Conservation (phyloP, 2,329 filamentous ascomycete species). For the Colletotrichum eleusines region DNA sequence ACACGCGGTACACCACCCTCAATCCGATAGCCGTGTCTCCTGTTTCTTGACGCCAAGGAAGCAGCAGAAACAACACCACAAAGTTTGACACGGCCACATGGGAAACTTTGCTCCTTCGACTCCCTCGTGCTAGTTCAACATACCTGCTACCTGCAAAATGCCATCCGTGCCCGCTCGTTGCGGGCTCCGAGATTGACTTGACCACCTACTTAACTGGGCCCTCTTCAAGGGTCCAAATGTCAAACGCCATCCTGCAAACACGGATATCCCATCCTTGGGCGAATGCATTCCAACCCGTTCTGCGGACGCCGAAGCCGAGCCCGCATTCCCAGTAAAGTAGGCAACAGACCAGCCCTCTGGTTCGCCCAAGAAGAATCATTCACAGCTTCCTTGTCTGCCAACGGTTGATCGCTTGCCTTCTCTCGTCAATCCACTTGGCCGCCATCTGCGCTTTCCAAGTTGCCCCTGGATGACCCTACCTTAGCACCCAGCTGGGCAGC, state of each 20-base stretch:
- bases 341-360: no score
- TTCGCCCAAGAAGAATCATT: background rate
- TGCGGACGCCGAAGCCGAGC: conserved; percentile 21
- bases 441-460: background rate
- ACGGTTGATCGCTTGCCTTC: background rate
- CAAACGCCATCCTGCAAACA: conserved; percentile 32
- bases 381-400: background rate
- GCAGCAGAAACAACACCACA: conserved; percentile 25
- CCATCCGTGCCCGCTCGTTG: background rate
- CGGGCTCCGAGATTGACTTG: background rate
- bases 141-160: conserved; percentile 12
- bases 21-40: background rate
- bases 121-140: conserved; percentile 13
- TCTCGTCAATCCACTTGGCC: background rate
- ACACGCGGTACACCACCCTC: conserved; percentile 2
- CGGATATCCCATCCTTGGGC: conserved; percentile 32
- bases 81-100: conserved; percentile 34
- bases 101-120: conserved; percentile 27
- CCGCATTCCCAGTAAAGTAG: background rate
- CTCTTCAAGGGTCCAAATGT: conserved; percentile 23
- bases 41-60: conserved; percentile 20
- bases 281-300: background rate
- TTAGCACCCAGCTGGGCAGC: conserved; percentile 8
- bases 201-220: background rate
- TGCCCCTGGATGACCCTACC: background rate